Percentiles rank a stretch among this genome's conserved stretches.
Conservation (phyloP, 2,329 filamentous ascomycete genomes). For the Xylariomycetidae sp. region DNA sequence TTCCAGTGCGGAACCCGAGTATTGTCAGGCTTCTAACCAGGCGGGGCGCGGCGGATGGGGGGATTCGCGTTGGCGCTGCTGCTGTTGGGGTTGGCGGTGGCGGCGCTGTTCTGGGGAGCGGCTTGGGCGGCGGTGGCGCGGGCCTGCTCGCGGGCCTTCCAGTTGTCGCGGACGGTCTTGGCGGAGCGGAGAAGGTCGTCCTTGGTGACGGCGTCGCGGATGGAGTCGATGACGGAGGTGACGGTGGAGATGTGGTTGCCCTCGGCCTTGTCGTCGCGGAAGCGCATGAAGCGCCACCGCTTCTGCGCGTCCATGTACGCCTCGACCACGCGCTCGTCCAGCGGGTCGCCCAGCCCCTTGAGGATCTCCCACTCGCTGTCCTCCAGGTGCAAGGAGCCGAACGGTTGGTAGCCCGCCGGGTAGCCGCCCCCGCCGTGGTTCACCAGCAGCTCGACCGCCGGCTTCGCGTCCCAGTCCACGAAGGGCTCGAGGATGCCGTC, state of each 20-base stretch:
- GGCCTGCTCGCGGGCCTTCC: constrained; percentile 61
- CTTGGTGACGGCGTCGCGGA: constrained; percentile 77
- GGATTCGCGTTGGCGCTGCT: too few species aligned
- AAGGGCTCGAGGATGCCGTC: constrained; percentile 59
- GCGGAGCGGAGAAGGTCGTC: constrained; percentile 69
- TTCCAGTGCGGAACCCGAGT: too few species aligned
- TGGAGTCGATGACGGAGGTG: constrained; percentile 81
- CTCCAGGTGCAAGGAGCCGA: constrained; percentile 62
- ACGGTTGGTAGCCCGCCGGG: constrained; percentile 54
- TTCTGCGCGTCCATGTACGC: constrained; percentile 72
- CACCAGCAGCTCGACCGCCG: constrained; percentile 66
- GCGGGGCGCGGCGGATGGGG: too few species aligned
- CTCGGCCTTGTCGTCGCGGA: constrained; percentile 87
- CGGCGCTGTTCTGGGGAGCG: too few species aligned
- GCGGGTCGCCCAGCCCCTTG: constrained; percentile 64
- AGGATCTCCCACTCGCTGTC: constrained; percentile 77
- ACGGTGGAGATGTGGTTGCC: constrained; percentile 86
- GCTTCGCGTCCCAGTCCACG: constrained; percentile 74
- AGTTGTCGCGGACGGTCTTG: constrained; percentile 67
- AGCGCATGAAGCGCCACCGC: constrained; percentile 81
- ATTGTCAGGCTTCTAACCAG: too few species aligned
- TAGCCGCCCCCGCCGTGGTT: constrained; percentile 53
- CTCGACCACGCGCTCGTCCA: constrained; percentile 87
- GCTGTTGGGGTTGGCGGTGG: too few species aligned
- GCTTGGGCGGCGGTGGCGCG: too few species aligned